phyloP scores from a whole-genome alignment of 345 rosid species.

The Salix exigua region DNA sequence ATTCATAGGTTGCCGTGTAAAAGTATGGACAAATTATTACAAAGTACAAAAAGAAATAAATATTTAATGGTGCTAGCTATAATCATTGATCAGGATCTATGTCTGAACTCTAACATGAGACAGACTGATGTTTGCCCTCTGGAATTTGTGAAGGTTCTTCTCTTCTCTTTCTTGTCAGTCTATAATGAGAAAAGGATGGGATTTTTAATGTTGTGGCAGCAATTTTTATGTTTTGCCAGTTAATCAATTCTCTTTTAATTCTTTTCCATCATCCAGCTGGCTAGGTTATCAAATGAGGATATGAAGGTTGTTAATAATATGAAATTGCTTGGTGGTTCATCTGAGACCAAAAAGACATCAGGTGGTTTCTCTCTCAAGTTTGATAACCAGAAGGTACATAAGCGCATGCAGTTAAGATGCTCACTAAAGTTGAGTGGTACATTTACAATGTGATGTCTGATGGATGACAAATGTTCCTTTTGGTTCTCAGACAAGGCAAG shows the following conservation, averaged over 20 bases:
- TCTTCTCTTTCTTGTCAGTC: neutral
- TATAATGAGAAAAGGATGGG: neutral
- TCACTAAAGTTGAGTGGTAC: neutral
- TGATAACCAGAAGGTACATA: constrained; percentile 67
- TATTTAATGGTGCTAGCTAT: neutral
- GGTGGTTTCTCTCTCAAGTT: constrained; percentile 80
- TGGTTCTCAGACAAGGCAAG: constrained; percentile 60
- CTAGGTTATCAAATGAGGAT: constrained; percentile 63
- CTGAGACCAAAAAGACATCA: constrained; percentile 41
- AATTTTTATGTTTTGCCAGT: neutral
- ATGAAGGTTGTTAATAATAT: constrained; percentile 74
- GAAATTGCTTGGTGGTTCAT: constrained; percentile 65
- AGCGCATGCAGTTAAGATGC: neutral
- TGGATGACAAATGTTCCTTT: constrained; percentile 12
- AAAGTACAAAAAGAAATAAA: neutral
- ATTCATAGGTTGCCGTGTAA: neutral
- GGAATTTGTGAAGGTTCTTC: neutral
- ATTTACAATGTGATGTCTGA: constrained; percentile 11
- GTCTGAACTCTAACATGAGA: too few relatives aligned
- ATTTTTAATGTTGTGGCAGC: neutral
- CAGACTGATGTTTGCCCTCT: neutral
- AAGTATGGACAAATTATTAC: neutral
- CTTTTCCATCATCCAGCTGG: constrained; percentile 51
- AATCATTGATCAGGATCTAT: neutral
- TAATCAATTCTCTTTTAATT: neutral